phyloP scores from a whole-genome alignment of 78 protist genomes.

The Diacronema lutheri region DNA sequence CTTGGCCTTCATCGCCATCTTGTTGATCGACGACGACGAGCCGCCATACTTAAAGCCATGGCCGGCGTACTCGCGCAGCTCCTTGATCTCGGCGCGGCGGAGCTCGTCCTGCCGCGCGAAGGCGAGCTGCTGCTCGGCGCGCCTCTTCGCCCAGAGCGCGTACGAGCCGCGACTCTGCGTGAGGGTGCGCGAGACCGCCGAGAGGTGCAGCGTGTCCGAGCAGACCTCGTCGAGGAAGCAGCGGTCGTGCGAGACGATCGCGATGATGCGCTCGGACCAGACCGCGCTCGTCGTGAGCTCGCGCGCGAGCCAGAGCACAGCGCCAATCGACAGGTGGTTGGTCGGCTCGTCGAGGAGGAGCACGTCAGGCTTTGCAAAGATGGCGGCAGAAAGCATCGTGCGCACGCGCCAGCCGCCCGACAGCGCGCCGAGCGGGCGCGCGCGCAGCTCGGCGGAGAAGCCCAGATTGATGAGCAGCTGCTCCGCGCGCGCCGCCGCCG shows the following conservation, averaged over 20 bases:
- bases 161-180: background rate
- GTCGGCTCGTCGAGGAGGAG: conserved; percentile 73
- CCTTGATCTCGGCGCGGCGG: background rate
- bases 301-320: conserved; percentile 35
- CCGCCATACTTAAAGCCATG: conserved; percentile 10
- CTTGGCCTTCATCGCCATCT: background rate
- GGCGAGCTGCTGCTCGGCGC: no score
- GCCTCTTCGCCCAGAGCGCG: no score
- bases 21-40: background rate
- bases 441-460: conserved; percentile 70
- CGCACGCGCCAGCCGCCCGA: conserved; percentile 60
- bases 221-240: conserved; percentile 78
- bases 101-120: no score
- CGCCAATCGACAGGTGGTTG: conserved; percentile 44
- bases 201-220: conserved; percentile 40
- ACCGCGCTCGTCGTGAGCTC: conserved; percentile 2
- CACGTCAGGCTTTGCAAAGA: conserved; percentile 86
- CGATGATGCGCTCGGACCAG: conserved; percentile 46
- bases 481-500: no score
- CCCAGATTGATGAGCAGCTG: conserved; percentile 76
- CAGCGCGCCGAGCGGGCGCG: conserved; percentile 28
- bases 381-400: conserved; percentile 88
- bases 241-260: conserved; percentile 85
- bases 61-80: background rate
- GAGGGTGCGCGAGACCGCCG: background rate